phyloP scores from a whole-genome alignment of 169 alveolate genomes.

The Plasmodium vivax region DNA sequence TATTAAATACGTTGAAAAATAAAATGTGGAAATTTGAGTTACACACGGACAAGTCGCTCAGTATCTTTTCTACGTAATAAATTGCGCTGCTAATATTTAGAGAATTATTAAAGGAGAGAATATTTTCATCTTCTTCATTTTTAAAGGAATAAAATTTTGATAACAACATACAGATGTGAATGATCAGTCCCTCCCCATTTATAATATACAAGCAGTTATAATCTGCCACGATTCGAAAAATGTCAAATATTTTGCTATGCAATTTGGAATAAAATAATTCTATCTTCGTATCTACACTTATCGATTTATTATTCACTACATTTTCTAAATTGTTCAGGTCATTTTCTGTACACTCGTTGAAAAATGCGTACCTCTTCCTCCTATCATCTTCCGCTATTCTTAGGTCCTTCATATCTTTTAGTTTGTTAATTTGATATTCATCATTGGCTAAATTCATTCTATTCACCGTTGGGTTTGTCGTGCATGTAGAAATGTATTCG shows the following conservation, averaged over 20 bases:
- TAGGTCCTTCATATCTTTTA: slow-evolving; percentile 17
- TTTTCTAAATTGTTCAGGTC: slow-evolving; percentile 45
- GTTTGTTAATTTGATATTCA: slow-evolving; percentile 20
- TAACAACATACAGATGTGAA: slow-evolving; percentile 64
- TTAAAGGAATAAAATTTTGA: slow-evolving; percentile 52
- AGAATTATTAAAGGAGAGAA: slow-evolving; percentile 35
- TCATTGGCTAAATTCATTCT: slow-evolving; percentile 45
- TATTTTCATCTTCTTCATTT: slow-evolving; percentile 67
- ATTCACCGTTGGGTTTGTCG: background rate
- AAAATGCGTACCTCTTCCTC: background rate
- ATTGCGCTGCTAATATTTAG: slow-evolving; percentile 67
- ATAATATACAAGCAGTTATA: slow-evolving; percentile 54
- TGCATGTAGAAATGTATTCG: background rate
- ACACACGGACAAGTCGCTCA: slow-evolving; percentile 49
- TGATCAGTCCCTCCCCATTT: slow-evolving; percentile 67
- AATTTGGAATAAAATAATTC: slow-evolving; percentile 61
- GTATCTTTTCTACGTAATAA: slow-evolving; percentile 53
- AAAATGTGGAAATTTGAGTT: slow-evolving; percentile 76
- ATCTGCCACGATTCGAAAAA: slow-evolving; percentile 69
- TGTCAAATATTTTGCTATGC: slow-evolving; percentile 51
- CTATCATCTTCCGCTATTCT: slow-evolving; percentile 35
- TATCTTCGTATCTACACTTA: slow-evolving; percentile 57
- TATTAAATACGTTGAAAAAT: slow-evolving; percentile 80
- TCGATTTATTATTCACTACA: slow-evolving; percentile 23
- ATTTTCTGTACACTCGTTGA: slow-evolving; percentile 22